Conservation (phyloP, 768 basidiomycete genomes). For the Fomitopsis pulvina region DNA sequence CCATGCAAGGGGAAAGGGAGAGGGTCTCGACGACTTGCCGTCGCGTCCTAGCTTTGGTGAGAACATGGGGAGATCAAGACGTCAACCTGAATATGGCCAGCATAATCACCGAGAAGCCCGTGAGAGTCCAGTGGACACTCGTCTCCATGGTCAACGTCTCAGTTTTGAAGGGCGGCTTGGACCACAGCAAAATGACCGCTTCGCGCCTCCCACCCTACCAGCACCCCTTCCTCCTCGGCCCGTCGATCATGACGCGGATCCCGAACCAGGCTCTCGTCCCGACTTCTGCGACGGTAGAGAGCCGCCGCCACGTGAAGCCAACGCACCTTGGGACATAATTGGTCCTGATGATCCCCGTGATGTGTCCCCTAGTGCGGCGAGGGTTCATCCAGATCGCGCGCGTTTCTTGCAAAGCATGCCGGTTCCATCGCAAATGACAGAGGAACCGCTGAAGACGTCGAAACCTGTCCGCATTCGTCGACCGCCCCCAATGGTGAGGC, state of each 20-base stretch:
- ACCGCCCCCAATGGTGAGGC: not conserved
- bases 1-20: too few species aligned
- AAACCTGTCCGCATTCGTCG: conserved; percentile 5
- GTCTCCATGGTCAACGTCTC: not conserved
- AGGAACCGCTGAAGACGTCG: not conserved
- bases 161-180: conserved; percentile 4
- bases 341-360: not conserved
- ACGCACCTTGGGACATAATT: not conserved
- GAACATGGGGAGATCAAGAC: too few species aligned
- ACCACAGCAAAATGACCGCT: not conserved
- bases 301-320: not conserved
- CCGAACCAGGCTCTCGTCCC: not conserved
- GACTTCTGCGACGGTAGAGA: not conserved
- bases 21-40: too few species aligned
- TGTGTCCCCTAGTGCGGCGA: not conserved
- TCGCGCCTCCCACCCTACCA: not conserved
- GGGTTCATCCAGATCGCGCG: conserved; percentile 14
- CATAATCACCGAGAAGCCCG: not conserved
- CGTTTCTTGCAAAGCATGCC: conserved; percentile 3
- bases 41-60: too few species aligned
- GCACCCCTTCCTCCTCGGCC: not conserved
- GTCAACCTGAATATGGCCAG: not conserved
- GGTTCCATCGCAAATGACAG: not conserved
- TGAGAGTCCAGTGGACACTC: not conserved
- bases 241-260: not conserved